Conservation (phyloP, 1,139 yeast species). For the Sugiyamaella neomexicana region DNA sequence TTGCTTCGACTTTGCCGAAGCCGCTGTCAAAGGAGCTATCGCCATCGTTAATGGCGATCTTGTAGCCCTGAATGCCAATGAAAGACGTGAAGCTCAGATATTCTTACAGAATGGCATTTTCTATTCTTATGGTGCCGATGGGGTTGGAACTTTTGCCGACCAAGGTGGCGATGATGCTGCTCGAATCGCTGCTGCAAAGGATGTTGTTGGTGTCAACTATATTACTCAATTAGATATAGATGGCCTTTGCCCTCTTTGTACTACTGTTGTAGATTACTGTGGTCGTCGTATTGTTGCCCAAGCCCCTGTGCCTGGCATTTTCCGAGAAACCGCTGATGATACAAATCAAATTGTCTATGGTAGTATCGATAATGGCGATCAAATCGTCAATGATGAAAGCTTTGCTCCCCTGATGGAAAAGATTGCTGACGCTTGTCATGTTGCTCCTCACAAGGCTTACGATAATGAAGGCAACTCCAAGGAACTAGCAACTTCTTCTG, state of each 20-base stretch:
- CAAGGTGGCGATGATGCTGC: constrained; percentile 88
- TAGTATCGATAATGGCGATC: constrained; percentile 58
- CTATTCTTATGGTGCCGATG: constrained; percentile 78
- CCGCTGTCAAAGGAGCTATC: constrained; percentile 79
- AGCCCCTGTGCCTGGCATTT: constrained; percentile 97
- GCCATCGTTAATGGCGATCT: constrained; percentile 72
- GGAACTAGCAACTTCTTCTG: constrained; percentile 67
- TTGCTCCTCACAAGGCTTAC: constrained; percentile 59
- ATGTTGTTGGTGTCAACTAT: constrained; percentile 67
- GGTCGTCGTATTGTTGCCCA: constrained; percentile 90
- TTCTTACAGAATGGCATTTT: constrained; percentile 81
- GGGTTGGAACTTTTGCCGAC: constrained; percentile 61
- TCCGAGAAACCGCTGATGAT: constrained; percentile 49
- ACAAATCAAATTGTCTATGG: constrained; percentile 71
- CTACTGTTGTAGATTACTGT: constrained; percentile 82
- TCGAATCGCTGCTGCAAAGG: constrained; percentile 76
- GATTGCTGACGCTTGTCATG: constrained; percentile 74
- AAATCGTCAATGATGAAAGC: constrained; percentile 49
- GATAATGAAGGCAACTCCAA: constrained; percentile 45
- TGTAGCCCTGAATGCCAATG: constrained; percentile 77
- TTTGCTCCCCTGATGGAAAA: constrained; percentile 57
- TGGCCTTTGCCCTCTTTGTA: constrained; percentile 69
- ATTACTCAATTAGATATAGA: constrained; percentile 65
- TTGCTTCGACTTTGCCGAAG: constrained; percentile 73
- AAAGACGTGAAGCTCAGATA: constrained; percentile 57